These are phyloP conservation scores for Penicillium subrubescens DNA, from an alignment of 495 filamentous ascomycete species.

Conservation along the genomic window DNA sequence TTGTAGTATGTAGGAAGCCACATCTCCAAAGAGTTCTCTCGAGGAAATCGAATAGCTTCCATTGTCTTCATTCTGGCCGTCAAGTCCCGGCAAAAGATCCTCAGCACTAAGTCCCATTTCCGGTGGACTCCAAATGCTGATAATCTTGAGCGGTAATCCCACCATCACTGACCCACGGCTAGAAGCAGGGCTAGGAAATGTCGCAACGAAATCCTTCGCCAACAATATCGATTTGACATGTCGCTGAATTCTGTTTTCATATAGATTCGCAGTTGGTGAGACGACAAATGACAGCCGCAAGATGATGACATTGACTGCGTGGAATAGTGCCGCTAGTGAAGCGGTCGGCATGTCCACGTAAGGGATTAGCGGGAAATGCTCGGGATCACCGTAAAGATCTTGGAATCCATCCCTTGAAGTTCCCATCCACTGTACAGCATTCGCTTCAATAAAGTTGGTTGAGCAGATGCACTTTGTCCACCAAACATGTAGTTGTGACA, in stretches of 20 bases:
- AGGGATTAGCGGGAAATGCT: slow-evolving; percentile 9
- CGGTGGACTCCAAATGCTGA: slow-evolving; percentile 10
- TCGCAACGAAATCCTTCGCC: slow-evolving; percentile 9
- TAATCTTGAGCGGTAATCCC: slow-evolving; percentile 11
- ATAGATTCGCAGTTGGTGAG: slow-evolving; percentile 3
- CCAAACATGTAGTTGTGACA: slow-evolving; percentile 13
- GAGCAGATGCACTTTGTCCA: slow-evolving; percentile 10
- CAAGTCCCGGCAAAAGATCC: background rate
- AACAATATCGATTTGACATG: slow-evolving; percentile 12
- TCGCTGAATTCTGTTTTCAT: slow-evolving; percentile 16
- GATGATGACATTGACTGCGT: slow-evolving; percentile 14
- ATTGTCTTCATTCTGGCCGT: background rate
- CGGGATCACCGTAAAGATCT: background rate
- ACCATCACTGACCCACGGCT: slow-evolving; percentile 17
- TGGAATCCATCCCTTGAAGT: background rate
- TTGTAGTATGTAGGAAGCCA: slow-evolving; percentile 10
- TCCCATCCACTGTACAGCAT: background rate
- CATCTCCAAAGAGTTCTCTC: slow-evolving; percentile 11
- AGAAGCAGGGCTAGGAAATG: slow-evolving; percentile 10
- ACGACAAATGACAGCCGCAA: slow-evolving; percentile 8
- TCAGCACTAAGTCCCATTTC: background rate
- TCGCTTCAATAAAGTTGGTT: background rate
- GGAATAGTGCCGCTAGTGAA: slow-evolving; percentile 12
- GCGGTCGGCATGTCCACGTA: slow-evolving; percentile 21
- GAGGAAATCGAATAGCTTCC: background rate